These are phyloP conservation scores for Sinapis alba DNA, from an alignment of 441 rosid genomes.

Conservation along the genomic window DNA sequence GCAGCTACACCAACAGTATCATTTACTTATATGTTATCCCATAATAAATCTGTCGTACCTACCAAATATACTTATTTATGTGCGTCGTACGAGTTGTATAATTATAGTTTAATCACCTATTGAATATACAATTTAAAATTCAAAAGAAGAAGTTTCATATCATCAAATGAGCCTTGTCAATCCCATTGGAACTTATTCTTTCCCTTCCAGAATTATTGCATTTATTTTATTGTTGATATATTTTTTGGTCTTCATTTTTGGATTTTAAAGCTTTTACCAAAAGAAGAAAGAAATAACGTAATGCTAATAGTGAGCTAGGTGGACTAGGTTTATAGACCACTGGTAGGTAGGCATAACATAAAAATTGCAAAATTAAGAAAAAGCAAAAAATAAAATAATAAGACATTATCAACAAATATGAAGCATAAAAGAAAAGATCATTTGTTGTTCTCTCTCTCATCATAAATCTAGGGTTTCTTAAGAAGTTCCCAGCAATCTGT, in stretches of 20 bases:
- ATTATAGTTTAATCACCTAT: neutral
- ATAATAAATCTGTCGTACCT: neutral
- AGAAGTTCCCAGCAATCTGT: conserved; percentile 12
- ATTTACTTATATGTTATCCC: neutral
- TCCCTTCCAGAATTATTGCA: conserved; percentile 1
- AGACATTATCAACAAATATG: neutral
- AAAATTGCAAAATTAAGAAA: conserved; percentile 16
- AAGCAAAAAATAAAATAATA: neutral
- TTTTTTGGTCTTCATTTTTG: conserved; percentile 3
- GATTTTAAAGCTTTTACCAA: conserved; percentile 49
- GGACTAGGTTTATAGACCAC: conserved; percentile 25
- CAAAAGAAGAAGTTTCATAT: neutral
- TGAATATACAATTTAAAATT: neutral
- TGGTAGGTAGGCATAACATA: conserved; percentile 12
- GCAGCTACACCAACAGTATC: neutral
- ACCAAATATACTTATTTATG: neutral
- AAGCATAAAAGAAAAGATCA: neutral
- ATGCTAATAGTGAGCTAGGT: conserved; percentile 12
- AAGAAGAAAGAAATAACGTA: conserved; percentile 69
- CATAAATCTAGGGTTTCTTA: conserved; percentile 53
- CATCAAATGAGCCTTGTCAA: neutral
- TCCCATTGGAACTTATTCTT: neutral
- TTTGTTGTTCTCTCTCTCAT: conserved; percentile 7
- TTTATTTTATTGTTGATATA: neutral
- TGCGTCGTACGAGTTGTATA: neutral